These are phyloP conservation scores for Paspalum vaginatum DNA, from an alignment of 176 grass and related monocot genomes.

Conservation along the genomic window DNA sequence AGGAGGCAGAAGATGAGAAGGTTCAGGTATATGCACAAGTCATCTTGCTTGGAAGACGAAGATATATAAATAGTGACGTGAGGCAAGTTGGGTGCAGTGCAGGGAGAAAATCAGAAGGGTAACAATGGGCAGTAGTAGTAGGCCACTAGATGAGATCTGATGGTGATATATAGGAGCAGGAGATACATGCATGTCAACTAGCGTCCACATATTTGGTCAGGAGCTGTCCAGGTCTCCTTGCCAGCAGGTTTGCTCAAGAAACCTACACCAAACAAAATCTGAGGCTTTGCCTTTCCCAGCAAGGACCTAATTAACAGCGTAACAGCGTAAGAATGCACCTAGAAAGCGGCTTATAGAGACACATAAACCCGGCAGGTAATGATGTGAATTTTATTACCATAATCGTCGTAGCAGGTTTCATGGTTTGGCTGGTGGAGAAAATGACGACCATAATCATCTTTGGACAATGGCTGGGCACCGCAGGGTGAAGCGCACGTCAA, in stretches of 20 bases:
- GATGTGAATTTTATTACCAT: too few relatives aligned
- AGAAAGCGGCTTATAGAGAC: too few relatives aligned
- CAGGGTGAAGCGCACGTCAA: neutral
- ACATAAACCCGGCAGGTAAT: too few relatives aligned
- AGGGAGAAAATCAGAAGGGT: neutral
- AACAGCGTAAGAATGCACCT: too few relatives aligned
- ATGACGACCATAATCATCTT: neutral
- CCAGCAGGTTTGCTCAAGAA: constrained; percentile 1
- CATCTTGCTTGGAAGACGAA: constrained; percentile 26
- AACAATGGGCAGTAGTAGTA: constrained; percentile 1
- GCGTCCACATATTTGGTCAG: constrained; percentile 2
- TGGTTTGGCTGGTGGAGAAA: neutral
- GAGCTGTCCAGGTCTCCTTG: constrained; percentile 13
- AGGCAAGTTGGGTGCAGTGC: constrained; percentile 40
- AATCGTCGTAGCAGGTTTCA: neutral
- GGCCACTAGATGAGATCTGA: constrained; percentile 21
- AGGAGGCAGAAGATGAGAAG: constrained; percentile 6
- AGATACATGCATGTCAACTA: constrained; percentile 25
- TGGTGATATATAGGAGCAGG: constrained; percentile 33
- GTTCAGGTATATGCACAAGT: constrained; percentile 7
- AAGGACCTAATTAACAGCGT: too few relatives aligned
- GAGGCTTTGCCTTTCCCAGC: neutral
- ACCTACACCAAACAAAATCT: neutral
- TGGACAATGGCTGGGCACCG: neutral
- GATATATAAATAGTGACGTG: constrained; percentile 62